phyloP scores from a whole-genome alignment of 2,329 filamentous ascomycete genomes.

The Fusarium continuum region DNA sequence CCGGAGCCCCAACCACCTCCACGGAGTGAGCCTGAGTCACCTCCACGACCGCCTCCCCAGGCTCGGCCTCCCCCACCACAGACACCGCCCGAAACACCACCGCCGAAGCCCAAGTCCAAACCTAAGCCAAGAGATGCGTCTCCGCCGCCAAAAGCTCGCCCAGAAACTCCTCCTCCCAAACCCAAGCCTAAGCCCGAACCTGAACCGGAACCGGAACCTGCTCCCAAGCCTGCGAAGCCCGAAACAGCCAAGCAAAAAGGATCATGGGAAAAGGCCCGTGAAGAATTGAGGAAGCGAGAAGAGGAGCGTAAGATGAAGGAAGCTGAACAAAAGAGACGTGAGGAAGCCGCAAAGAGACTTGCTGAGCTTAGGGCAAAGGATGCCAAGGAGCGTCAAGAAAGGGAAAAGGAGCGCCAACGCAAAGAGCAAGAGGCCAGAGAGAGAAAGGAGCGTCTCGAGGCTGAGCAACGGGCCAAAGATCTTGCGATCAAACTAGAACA shows the following conservation, averaged over 20 bases:
- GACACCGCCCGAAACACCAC: constrained; percentile 37
- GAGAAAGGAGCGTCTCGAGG: constrained; percentile 43
- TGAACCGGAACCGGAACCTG: constrained; percentile 6
- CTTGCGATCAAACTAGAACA: constrained; percentile 50
- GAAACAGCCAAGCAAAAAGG: constrained; percentile 51
- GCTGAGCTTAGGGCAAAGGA: constrained; percentile 67
- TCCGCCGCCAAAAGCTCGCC: constrained; percentile 34
- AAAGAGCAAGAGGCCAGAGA: constrained; percentile 49
- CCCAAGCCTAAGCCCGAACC: constrained; percentile 33
- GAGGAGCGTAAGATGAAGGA: constrained; percentile 70
- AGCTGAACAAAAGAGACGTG: constrained; percentile 67
- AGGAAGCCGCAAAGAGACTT: constrained; percentile 62
- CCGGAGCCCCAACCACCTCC: constrained; percentile 33
- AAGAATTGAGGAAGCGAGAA: constrained; percentile 70
- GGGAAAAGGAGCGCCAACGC: constrained; percentile 51
- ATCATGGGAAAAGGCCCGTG: constrained; percentile 74
- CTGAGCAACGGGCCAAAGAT: constrained; percentile 44
- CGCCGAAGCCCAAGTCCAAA: constrained; percentile 36
- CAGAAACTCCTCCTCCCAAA: constrained; percentile 32
- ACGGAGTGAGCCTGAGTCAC: constrained; percentile 31
- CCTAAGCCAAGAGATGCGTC: constrained; percentile 28
- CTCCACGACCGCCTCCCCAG: constrained; percentile 38
- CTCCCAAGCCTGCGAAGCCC: background rate
- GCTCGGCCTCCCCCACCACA: constrained; percentile 32
- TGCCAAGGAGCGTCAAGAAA: constrained; percentile 56